Base-by-base conservation (phyloP, 2,329 filamentous ascomycete species). In the Xylaria sp. region DNA sequence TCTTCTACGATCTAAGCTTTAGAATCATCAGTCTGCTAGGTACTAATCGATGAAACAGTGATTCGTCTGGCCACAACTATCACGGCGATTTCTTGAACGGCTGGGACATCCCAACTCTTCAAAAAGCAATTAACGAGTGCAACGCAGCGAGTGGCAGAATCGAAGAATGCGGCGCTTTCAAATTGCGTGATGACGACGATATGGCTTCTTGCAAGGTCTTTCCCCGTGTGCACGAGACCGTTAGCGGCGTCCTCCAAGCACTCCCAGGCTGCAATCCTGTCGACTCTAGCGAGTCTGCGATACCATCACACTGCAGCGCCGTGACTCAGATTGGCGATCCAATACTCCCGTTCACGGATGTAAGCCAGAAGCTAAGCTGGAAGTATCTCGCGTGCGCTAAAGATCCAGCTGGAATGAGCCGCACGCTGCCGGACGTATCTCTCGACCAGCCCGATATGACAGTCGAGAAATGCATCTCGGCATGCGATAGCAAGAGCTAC, bases 21-120 rank as follows among this genome's bases (percentile, higher is more conserved):
- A 3, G 36, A 55, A 32, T 36, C 34, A 55, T 36, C 3, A 32
- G 3, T 32, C 12, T n/a, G 25, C 23, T 50, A 28, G 46, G 10
- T n/a, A 36, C 56, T 61, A 48, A 59, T 15, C 28, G 4, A 34
- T 7, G 32, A 63, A 28, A 28, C n/a, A 76, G 76, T 23, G 77
- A 78, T 52, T 63, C 71, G 74, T 86, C 84, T 0, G 86, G 86
- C 55, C 86, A 83, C 70, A 84, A 85, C 1, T 84, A 84, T 73
- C 87, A 89, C 74, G 85, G 82, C 52, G 87, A 90, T 76, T 90
- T 89, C 75, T 34, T 85, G 39, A 89, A 88, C 76, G 88, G 88
- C 5, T 89, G 88, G 88, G 81, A 89, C 61, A 75, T 82, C 0
- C 69, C 77, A 2, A 78, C 80, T 9, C 81, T 89, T 6, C 83